Conservation (phyloP, 2,329 filamentous ascomycete genomes). For the Penicillium corylophilum region DNA sequence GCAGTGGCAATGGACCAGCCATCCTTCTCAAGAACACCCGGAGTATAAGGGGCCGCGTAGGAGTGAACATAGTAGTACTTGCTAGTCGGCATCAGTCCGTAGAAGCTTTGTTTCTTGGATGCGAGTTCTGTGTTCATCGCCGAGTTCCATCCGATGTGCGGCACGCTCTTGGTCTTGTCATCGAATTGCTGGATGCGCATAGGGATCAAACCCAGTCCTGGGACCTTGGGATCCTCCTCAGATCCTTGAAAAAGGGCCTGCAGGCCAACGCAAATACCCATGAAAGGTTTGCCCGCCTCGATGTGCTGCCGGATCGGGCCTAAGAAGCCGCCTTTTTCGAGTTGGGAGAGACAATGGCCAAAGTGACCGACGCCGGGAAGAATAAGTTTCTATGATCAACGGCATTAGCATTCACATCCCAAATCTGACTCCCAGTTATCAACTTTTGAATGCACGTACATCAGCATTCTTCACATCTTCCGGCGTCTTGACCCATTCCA, state of each 20-base stretch:
- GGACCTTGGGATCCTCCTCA: slow-evolving; percentile 68
- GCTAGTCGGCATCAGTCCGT: slow-evolving; percentile 73
- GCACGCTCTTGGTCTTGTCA: slow-evolving; percentile 79
- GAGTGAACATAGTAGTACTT: slow-evolving; percentile 99
- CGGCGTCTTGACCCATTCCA: slow-evolving; percentile 87
- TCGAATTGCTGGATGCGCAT: slow-evolving; percentile 73
- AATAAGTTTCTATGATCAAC: slow-evolving; percentile 72
- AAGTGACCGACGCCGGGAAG: slow-evolving; percentile 97
- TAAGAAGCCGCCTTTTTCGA: slow-evolving; percentile 77
- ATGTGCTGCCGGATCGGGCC: slow-evolving; percentile 83
- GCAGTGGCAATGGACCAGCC: slow-evolving; percentile 94
- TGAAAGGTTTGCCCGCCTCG: slow-evolving; percentile 88
- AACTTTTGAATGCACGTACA: slow-evolving; percentile 51
- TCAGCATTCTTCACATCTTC: slow-evolving; percentile 82
- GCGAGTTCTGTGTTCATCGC: slow-evolving; percentile 58
- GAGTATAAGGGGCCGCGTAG: slow-evolving; percentile 76
- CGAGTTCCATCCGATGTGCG: slow-evolving; percentile 98
- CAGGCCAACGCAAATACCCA: slow-evolving; percentile 94
- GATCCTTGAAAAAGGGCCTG: slow-evolving; percentile 89
- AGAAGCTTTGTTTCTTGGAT: slow-evolving; percentile 59
- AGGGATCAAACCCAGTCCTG: slow-evolving; percentile 74
- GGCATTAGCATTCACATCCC: not conserved
- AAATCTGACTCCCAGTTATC: not conserved
- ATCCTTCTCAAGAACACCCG: slow-evolving; percentile 70
- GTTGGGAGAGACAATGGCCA: slow-evolving; percentile 86